Evolutionary conservation across 1,284 basidiomycete species (phyloP), one percentile per base, ranked within the genome.

Genomic region (Xerocomus nothofagi): DNA sequence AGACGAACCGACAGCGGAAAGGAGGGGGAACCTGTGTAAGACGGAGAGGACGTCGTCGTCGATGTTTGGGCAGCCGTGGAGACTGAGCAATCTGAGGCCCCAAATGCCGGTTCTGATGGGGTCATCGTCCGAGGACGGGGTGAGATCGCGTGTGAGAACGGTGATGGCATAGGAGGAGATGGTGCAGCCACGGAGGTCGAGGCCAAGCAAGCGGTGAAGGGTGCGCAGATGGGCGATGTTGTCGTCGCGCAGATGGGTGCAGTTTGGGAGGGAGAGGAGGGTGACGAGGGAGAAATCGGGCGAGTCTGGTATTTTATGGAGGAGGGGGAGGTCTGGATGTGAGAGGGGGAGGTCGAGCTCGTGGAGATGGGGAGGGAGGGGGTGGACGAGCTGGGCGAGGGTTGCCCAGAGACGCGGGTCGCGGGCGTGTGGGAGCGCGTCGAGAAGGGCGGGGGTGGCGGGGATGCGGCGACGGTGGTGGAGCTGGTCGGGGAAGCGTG

Each of bases 341-440:
- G 73, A 70, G 9, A 88, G 74, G 1, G 81, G 73, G 14, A 84
- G 61, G 14, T 63, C 60, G 61, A 77, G 78, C 3, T 68, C 60
- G 10, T 63, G 66, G 39, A 84, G 71, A 6, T 49, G 40, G 0
- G 61, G 39, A 0, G 86, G 85, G 7, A 86, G 71, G 18, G 70
- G 61, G 45, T 73, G 64, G 56, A 80, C 84, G 32, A 86, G 57
- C 57, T 87, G 86, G 4, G 77, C 68, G 24, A 89, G 49, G 11
- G 75, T 68, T 0, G 76, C 79, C 84, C 86, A 88, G 11, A 86
- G 66, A 11, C 75, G 71, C 1, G 86, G 84, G 56, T 85, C 79
- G 4, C 77, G 60, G 1, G 52, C 42, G 18, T 50, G 3, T 14
- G 36, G 6, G 39, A 53, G 31, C 12, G 50, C 49, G 50, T 57